phyloP scores from a whole-genome alignment of 371 early-diverging fungal species.

The Haplosporangium sp. region DNA sequence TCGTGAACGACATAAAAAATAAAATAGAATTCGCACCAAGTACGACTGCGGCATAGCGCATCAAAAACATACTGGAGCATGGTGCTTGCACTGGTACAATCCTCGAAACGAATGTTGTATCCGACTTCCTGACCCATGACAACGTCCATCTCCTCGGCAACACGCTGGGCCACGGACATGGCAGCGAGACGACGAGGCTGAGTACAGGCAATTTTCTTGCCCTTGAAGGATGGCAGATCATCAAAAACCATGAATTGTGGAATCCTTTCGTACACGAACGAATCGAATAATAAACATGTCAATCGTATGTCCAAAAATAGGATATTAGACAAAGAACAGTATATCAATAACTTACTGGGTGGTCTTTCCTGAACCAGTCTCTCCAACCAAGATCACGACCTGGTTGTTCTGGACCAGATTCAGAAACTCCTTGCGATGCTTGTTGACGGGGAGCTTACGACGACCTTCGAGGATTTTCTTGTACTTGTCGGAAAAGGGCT shows the following conservation, averaged over 20 bases:
- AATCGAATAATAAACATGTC: neutral
- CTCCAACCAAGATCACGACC: slow-evolving; percentile 90
- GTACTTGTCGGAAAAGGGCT: slow-evolving; percentile 84
- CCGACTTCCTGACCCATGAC: slow-evolving; percentile 92
- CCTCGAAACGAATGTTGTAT: slow-evolving; percentile 98
- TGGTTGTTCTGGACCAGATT: slow-evolving; percentile 87
- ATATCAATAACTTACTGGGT: slow-evolving; percentile 78
- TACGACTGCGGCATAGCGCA: slow-evolving; percentile 30
- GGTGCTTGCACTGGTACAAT: slow-evolving; percentile 85
- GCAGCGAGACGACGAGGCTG: slow-evolving; percentile 99
- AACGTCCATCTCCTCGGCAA: slow-evolving; percentile 95
- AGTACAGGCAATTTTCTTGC: slow-evolving; percentile 95
- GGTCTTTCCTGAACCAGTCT: slow-evolving; percentile 93
- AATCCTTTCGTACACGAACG: slow-evolving; percentile 64
- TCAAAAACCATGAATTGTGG: slow-evolving; percentile 96
- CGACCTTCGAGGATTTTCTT: slow-evolving; percentile 84
- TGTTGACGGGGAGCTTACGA: slow-evolving; percentile 88
- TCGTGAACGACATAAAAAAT: neutral
- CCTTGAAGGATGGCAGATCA: slow-evolving; percentile 89
- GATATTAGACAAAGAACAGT: neutral
- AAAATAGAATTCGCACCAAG: neutral
- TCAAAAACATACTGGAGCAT: slow-evolving; percentile 75
- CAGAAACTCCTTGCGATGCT: slow-evolving; percentile 88
- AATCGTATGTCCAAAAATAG: neutral
- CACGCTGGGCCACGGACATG: slow-evolving; percentile 97